Conservation (phyloP, 495 filamentous ascomycete genomes). For the Talaromyces adpressus region DNA sequence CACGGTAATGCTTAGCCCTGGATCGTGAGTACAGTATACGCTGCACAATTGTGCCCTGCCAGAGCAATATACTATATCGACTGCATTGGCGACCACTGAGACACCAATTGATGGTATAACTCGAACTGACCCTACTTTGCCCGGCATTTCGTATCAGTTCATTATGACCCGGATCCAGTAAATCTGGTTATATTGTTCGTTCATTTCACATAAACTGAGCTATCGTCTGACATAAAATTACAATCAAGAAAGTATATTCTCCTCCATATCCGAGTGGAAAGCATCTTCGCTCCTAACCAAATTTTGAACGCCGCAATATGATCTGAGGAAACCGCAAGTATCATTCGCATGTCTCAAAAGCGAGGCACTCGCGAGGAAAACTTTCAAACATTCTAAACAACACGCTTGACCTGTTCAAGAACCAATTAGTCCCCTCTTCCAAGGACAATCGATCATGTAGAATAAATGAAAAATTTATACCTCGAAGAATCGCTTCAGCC, state of each 20-base stretch:
- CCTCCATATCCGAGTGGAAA: not conserved
- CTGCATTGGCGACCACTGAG: not conserved
- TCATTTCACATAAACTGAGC: not conserved
- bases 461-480: constrained; percentile 39
- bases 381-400: constrained; percentile 16
- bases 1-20: not conserved
- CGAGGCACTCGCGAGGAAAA: not conserved
- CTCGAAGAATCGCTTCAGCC: constrained; percentile 98
- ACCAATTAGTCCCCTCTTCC: constrained; percentile 8
- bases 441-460: constrained; percentile 19
- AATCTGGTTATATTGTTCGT: not conserved
- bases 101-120: no score
- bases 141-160: not conserved
- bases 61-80: not conserved
- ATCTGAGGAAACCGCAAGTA: not conserved
- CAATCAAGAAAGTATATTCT: not conserved
- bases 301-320: constrained; percentile 3
- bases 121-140: no score
- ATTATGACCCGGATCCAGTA: not conserved
- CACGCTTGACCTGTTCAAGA: constrained; percentile 24
- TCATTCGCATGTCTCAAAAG: not conserved
- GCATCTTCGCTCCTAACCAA: not conserved
- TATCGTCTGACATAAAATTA: not conserved
- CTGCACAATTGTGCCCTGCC: not conserved
- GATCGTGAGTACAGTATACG: no score